phyloP scores from a whole-genome alignment of 345 rosid genomes.

The Bruguiera gymnorhiza region DNA sequence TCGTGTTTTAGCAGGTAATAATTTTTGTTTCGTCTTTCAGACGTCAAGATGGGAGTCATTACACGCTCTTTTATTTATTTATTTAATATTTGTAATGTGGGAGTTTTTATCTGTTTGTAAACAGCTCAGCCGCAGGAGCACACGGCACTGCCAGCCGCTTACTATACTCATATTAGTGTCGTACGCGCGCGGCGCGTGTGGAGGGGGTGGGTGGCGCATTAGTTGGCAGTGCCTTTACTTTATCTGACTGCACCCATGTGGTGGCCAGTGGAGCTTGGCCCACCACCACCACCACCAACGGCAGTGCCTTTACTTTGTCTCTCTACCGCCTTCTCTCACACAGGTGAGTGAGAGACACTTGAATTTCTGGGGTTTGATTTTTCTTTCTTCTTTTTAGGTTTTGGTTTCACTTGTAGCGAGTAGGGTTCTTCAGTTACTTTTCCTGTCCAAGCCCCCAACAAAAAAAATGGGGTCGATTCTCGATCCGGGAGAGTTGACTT shows the following conservation, averaged over 20 bases:
- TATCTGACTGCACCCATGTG: constrained; percentile 25
- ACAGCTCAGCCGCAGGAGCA: no score
- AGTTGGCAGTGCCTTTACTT: constrained; percentile 39
- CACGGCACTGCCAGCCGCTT: no score
- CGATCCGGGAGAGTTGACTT: constrained; percentile 92
- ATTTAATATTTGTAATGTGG: no score
- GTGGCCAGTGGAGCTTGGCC: constrained; percentile 12
- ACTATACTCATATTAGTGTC: no score
- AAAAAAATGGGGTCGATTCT: constrained; percentile 69
- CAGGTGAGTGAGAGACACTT: neutral
- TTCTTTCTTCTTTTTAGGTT: no score
- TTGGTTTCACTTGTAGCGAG: neutral
- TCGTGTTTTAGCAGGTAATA: no score
- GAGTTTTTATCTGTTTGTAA: no score
- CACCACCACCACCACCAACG: no score
- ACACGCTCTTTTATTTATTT: neutral
- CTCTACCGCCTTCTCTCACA: neutral
- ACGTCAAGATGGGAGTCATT: no score
- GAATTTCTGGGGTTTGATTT: constrained; percentile 9
- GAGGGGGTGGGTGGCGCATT: constrained; percentile 12
- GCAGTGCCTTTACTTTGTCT: neutral
- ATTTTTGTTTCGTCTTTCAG: no score
- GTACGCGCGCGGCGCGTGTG: no score
- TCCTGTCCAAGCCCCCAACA: constrained; percentile 8
- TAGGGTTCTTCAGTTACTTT: neutral